Base-by-base conservation (phyloP, 1,139 yeast genomes). In the Protomyces gravidus region DNA sequence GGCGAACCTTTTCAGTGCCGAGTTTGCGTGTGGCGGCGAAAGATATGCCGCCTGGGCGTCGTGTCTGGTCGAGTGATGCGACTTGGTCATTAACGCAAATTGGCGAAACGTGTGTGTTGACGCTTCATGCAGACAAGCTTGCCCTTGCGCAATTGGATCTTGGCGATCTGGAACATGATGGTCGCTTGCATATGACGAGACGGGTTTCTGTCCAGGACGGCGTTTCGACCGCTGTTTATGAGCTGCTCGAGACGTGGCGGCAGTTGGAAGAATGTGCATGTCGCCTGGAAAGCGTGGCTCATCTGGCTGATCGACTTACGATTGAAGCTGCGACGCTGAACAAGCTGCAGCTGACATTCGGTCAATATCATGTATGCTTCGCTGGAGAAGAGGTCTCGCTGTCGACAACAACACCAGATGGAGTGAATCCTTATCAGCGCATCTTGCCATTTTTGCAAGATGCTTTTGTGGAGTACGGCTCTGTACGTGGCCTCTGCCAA, bases 11-110 rank as follows among this genome's bases (percentile, higher is more conserved):
- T 3, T 26, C 13, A 5, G 32, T 53, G 3, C 58, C 58, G 19
- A 19, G 33, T 9, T 33, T 53, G 9, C 33, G 23, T 23, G 26
- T 53, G 23, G 51, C 58, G n/a, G 50, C 51, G n/a, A 45, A 53
- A 39, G 58, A 45, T 30, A 27, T 53, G 40, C 17, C 51, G 4
- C 21, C 33, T 6, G n/a, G 51, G 4, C 23, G n/a, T 21, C 17
- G 28, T 17, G 45, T 50, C n/a, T 53, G 58, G 58, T 36, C 42
- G 1, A 17, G 21, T 5, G 21, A 5, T n/a, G 42, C 42, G 19
- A 36, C 42, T 3, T 36, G 42, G 42, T 3, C 21, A n/a, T 17
- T 36, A 11, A n/a, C 42, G 7, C 17, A 11, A 4, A 3, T 36
- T 11, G 42, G 42, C 19, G 42, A n/a, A 11, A 9, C 15, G 17